Conservation (phyloP, 768 basidiomycete species). For the Podaxis sp. region DNA sequence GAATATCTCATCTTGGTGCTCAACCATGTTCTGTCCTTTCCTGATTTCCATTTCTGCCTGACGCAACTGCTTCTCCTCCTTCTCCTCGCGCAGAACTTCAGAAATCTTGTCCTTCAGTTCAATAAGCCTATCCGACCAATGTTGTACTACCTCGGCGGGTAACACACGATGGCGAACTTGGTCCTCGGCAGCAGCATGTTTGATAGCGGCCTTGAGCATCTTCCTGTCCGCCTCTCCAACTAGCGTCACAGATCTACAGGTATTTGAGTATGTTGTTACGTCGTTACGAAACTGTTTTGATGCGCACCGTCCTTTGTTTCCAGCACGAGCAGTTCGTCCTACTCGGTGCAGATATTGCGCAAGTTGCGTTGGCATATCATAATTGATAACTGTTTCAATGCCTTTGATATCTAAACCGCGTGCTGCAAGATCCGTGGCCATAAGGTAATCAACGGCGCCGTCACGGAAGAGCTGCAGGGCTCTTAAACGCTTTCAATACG, state of each 20-base stretch:
- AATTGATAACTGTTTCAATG: conserved; percentile 96
- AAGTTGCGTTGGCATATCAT: conserved; percentile 94
- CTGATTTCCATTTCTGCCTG: conserved; percentile 94
- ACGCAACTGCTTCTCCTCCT: conserved; percentile 89
- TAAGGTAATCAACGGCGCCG: conserved; percentile 83
- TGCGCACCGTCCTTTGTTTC: conserved; percentile 82
- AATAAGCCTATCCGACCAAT: conserved; percentile 69
- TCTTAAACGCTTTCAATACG: conserved; percentile 64
- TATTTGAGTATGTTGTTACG: conserved; percentile 4
- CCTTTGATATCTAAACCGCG: conserved; percentile 97
- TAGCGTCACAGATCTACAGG: conserved; percentile 80
- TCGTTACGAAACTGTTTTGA: conserved; percentile 1
- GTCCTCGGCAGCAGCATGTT: conserved; percentile 75
- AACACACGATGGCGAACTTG: conserved; percentile 88
- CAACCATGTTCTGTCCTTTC: conserved; percentile 94
- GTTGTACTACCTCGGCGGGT: conserved; percentile 68
- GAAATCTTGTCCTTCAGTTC: conserved; percentile 73
- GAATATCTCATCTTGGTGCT: conserved; percentile 90
- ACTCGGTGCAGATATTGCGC: conserved; percentile 96
- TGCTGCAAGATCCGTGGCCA: conserved; percentile 96
- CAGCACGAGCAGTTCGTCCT: conserved; percentile 95
- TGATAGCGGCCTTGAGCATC: conserved; percentile 94
- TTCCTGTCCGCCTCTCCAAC: conserved; percentile 96
- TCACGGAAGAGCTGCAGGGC: conserved; percentile 88
- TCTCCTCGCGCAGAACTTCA: conserved; percentile 85